A percentile compares a stretch with the other conserved stretches of the same genome.
phyloP scores from a whole-genome alignment of 345 rosid species.

The Murraya paniculata region DNA sequence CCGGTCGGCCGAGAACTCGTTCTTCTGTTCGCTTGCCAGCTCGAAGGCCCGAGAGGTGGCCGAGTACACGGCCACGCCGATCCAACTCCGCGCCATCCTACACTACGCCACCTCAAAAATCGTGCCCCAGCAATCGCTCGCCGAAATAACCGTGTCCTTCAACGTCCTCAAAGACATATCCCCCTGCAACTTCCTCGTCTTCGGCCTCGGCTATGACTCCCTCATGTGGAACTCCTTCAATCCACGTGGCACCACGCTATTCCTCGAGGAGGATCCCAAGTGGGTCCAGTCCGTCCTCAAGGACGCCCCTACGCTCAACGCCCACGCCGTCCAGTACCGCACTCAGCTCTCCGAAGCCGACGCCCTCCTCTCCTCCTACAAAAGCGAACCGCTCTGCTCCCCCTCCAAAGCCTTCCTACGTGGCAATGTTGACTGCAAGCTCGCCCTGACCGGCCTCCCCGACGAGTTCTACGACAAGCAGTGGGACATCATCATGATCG shows the following conservation, averaged over 20 bases:
- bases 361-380: conserved; percentile 39
- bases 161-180: conserved; percentile 43
- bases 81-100: conserved; percentile 62
- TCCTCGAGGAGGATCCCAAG: conserved; percentile 71
- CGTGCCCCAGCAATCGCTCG: conserved; percentile 55
- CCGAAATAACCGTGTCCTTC: conserved; percentile 52
- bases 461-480: conserved; percentile 71
- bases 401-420: conserved; percentile 51
- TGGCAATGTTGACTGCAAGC: conserved; percentile 53
- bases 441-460: conserved; percentile 68
- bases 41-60: conserved; percentile 13
- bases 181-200: conserved; percentile 71
- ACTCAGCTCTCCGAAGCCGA: conserved; percentile 56
- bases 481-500: conserved; percentile 90
- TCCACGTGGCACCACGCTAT: conserved; percentile 63
- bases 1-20: conserved; percentile 34
- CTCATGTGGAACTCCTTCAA: conserved; percentile 80
- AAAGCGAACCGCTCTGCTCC: conserved; percentile 40
- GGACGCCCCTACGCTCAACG: conserved; percentile 44
- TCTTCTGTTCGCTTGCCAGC: conserved; percentile 42
- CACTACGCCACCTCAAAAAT: conserved; percentile 65
- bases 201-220: conserved; percentile 73
- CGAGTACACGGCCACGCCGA: conserved; percentile 42
- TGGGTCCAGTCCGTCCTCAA: conserved; percentile 55
- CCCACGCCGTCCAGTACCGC: conserved; percentile 61